Evolutionary conservation across 208 protist species (phyloP).

Genomic region (Trypanosoma boissoni): DNA sequence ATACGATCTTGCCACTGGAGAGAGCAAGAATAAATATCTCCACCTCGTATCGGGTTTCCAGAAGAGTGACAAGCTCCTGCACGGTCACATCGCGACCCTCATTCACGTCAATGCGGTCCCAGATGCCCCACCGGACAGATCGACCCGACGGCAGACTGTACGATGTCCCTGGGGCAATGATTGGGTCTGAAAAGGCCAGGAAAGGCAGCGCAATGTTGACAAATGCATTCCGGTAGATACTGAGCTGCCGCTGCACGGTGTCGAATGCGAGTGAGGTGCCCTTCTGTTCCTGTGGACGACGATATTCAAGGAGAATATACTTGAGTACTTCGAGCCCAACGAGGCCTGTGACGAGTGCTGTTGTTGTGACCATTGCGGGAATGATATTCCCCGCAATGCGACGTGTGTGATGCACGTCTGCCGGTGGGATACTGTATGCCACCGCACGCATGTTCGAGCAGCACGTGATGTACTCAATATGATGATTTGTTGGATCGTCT

Average conservation of each 20-base stretch:
- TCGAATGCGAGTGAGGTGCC: constrained; percentile 18
- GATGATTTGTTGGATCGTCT: constrained; percentile 92
- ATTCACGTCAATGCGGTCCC: constrained; percentile 96
- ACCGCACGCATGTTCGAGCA: constrained; percentile 92
- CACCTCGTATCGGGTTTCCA: constrained; percentile 88
- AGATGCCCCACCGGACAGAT: constrained; percentile 90
- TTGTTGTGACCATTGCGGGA: constrained; percentile 99
- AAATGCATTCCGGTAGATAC: constrained; percentile 94
- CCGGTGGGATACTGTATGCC: constrained; percentile 91
- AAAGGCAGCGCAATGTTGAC: constrained; percentile 98
- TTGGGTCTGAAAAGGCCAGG: constrained; percentile 96
- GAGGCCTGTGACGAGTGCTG: constrained; percentile 97
- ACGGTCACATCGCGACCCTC: constrained; percentile 93
- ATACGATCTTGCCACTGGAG: constrained; percentile 82
- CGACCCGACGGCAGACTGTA: constrained; percentile 53
- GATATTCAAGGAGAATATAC: constrained; percentile 71
- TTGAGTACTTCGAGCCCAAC: constrained; percentile 98
- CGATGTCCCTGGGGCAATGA: constrained; percentile 40
- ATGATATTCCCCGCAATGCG: constrained; percentile 99
- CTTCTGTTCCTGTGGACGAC: constrained; percentile 14
- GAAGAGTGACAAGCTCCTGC: constrained; percentile 86
- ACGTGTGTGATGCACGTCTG: constrained; percentile 78
- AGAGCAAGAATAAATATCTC: constrained; percentile 93
- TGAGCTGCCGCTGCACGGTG: constrained; percentile 52
- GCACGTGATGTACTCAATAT: constrained; percentile 93